Percentiles rank a stretch among this genome's conserved stretches.
These are phyloP conservation scores for Haplosporangium gracile DNA, from an alignment of 192 early-diverging fungal species.

Conservation along the genomic window DNA sequence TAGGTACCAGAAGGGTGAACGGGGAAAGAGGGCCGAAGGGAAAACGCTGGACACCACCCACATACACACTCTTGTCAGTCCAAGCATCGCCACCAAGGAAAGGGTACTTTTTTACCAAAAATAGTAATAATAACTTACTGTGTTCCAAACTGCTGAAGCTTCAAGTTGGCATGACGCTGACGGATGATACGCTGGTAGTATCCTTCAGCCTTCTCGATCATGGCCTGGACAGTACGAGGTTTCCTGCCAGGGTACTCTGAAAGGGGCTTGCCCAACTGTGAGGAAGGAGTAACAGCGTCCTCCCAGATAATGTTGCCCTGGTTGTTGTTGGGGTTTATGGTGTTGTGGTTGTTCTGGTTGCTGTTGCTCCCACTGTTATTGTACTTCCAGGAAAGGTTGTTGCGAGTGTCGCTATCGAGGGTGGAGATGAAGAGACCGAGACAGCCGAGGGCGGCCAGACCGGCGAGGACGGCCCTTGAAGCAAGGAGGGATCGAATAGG, in stretches of 20 bases:
- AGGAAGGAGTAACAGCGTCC: slow-evolving; percentile 11
- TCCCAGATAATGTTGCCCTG: slow-evolving; percentile 11
- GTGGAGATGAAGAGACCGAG: slow-evolving; percentile 35
- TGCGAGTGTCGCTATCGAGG: slow-evolving; percentile 13
- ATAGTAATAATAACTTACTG: slow-evolving; percentile 11
- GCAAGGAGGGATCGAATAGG: slow-evolving; percentile 23
- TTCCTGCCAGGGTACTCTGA: slow-evolving; percentile 26
- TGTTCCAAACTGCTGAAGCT: neutral
- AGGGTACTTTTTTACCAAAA: too few relatives aligned
- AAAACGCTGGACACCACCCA: too few relatives aligned
- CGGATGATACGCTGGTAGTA: slow-evolving; percentile 31
- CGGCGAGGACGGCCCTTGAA: slow-evolving; percentile 36
- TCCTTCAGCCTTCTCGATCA: slow-evolving; percentile 34
- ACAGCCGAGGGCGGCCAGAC: slow-evolving; percentile 17
- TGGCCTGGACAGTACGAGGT: slow-evolving; percentile 22
- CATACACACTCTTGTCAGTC: neutral
- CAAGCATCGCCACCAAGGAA: neutral
- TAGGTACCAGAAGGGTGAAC: too few relatives aligned
- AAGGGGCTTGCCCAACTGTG: slow-evolving; percentile 4
- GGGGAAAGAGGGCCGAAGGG: too few relatives aligned
- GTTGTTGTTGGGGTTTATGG: neutral
- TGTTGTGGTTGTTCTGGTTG: neutral
- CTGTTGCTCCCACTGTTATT: slow-evolving; percentile 12
- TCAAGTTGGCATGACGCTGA: slow-evolving; percentile 20
- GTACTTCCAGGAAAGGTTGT: slow-evolving; percentile 15